Conservation (phyloP, 208 protist genomes). For the Borovskyia barvae region DNA sequence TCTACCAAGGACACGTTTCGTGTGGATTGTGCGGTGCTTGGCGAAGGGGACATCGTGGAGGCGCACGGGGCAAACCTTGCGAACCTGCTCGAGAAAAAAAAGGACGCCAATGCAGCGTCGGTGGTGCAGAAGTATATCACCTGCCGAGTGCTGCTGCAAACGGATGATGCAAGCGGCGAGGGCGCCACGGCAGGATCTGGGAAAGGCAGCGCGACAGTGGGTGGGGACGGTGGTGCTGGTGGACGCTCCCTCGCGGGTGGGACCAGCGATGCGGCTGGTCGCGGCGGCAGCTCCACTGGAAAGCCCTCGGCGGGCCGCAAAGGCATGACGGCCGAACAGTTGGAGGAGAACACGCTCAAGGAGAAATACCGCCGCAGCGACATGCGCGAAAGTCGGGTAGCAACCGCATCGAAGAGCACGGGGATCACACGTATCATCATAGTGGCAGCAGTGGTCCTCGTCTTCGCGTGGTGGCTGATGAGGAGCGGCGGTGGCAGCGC, state of each 20-base stretch:
- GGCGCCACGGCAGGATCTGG: neutral
- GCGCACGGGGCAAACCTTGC: slow-evolving; percentile 55
- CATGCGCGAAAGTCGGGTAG: neutral
- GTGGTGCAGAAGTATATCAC: slow-evolving; percentile 56
- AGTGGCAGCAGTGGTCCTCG: slow-evolving; percentile 4
- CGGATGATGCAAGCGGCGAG: slow-evolving; percentile 4
- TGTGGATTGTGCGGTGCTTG: slow-evolving; percentile 63
- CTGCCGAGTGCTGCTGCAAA: slow-evolving; percentile 37
- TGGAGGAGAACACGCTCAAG: slow-evolving; percentile 30
- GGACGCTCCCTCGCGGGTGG: neutral
- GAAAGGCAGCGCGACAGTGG: neutral
- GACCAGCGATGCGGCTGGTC: neutral
- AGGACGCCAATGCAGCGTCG: slow-evolving; percentile 30
- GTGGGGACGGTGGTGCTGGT: neutral
- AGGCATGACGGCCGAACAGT: slow-evolving; percentile 23
- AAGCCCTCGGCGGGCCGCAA: neutral
- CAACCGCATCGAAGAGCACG: neutral
- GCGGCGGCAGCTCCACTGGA: slow-evolving; percentile 3
- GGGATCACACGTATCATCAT: slow-evolving; percentile 6
- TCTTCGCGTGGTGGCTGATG: slow-evolving; percentile 23
- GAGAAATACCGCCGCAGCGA: slow-evolving; percentile 92
- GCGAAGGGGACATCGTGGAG: slow-evolving; percentile 61
- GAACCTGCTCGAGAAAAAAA: slow-evolving; percentile 65
- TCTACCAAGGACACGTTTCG: slow-evolving; percentile 72
- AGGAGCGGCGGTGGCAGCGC: neutral